Evolutionary conservation across 1,284 basidiomycete species (phyloP).

Genomic region (Leccinum solheimii): DNA sequence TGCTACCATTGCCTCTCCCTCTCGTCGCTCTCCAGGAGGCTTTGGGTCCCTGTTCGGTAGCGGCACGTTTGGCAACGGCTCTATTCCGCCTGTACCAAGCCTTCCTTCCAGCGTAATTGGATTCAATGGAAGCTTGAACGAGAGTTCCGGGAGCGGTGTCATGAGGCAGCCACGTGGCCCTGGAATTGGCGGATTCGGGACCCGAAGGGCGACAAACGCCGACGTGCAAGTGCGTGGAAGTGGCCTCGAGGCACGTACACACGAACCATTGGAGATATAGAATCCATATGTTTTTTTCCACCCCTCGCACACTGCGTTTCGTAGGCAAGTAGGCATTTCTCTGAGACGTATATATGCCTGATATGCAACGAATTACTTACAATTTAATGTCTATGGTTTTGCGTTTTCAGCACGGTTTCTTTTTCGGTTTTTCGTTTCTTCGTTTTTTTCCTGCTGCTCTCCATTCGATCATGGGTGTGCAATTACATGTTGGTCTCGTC

Average conservation of each 20-base stretch:
- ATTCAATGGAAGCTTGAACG: slow-evolving; percentile 41
- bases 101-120: slow-evolving; percentile 60
- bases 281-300: slow-evolving; percentile 7
- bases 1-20: slow-evolving; percentile 82
- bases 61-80: slow-evolving; percentile 38
- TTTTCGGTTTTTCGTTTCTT: background rate
- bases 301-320: background rate
- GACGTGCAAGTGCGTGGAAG: slow-evolving; percentile 56
- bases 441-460: slow-evolving; percentile 4
- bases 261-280: slow-evolving; percentile 81
- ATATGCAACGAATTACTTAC: slow-evolving; percentile 24
- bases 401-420: background rate
- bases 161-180: slow-evolving; percentile 81
- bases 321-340: slow-evolving; percentile 27
- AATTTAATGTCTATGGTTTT: slow-evolving; percentile 19
- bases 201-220: slow-evolving; percentile 54
- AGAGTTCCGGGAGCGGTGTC: slow-evolving; percentile 55
- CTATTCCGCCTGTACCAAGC: slow-evolving; percentile 75
- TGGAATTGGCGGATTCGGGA: slow-evolving; percentile 66
- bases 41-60: slow-evolving; percentile 69
- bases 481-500: slow-evolving; percentile 11
- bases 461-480: slow-evolving; percentile 10
- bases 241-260: slow-evolving; percentile 77
- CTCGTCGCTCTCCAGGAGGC: slow-evolving; percentile 68
- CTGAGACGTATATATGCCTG: slow-evolving; percentile 26